Conservation (phyloP, 2,329 filamentous ascomycete species). For the Parastagonospora avenae region DNA sequence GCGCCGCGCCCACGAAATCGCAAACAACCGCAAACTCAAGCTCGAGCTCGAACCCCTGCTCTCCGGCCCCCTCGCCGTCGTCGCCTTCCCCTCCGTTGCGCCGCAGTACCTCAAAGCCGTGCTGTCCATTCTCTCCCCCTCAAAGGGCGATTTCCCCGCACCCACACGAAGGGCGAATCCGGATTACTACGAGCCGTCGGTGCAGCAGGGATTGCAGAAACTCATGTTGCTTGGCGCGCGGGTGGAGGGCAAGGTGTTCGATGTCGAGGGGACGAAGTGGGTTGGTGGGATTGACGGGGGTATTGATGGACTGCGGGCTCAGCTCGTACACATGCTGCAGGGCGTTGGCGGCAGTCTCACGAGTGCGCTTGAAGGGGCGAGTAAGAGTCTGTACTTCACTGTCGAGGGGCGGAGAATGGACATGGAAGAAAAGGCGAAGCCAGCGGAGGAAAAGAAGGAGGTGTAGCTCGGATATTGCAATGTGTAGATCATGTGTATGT, state of each 20-base stretch:
- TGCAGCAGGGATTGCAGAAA: conserved; percentile 85
- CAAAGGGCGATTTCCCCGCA: conserved; percentile 71
- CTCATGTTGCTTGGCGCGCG: conserved; percentile 84
- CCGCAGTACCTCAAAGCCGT: conserved; percentile 83
- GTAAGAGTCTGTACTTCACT: conserved; percentile 84
- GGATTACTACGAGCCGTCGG: conserved; percentile 77
- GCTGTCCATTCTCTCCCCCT: conserved; percentile 76
- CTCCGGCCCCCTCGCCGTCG: conserved; percentile 77
- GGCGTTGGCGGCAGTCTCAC: conserved; percentile 78
- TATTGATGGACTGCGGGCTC: conserved; percentile 76
- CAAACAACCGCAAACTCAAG: conserved; percentile 56
- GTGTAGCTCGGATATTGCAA: too few relatives aligned
- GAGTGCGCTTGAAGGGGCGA: conserved; percentile 76
- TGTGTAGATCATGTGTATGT: too few relatives aligned
- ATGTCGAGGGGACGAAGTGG: conserved; percentile 72
- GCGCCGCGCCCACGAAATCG: conserved; percentile 57
- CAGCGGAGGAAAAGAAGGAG: conserved; percentile 24
- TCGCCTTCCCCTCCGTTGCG: conserved; percentile 82
- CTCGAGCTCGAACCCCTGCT: conserved; percentile 76
- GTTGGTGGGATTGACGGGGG: conserved; percentile 80
- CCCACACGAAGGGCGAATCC: conserved; percentile 78
- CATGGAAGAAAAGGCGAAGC: conserved; percentile 72
- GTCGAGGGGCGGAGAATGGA: conserved; percentile 81
- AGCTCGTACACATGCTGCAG: conserved; percentile 82
- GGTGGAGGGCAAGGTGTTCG: conserved; percentile 84